phyloP scores from a whole-genome alignment of 345 rosid genomes.

The Hevea brasiliensis region DNA sequence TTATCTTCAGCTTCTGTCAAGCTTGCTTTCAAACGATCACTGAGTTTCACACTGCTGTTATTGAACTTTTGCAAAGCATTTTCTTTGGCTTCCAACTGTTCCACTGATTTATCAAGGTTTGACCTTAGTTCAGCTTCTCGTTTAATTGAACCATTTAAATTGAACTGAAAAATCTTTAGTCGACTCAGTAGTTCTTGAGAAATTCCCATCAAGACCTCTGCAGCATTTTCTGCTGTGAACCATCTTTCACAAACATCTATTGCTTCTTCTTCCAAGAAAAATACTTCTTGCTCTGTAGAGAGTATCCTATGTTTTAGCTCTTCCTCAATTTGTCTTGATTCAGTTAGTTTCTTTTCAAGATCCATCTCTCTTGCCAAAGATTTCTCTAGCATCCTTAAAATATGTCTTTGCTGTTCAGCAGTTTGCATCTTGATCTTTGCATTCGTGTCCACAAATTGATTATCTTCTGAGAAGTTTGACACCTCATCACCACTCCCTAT shows the following conservation, averaged over 20 bases:
- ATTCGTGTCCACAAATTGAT: constrained; percentile 38
- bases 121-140: constrained; percentile 55
- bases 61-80: constrained; percentile 50
- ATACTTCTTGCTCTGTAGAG: constrained; percentile 55
- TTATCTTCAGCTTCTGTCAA: constrained; percentile 60
- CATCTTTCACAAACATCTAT: constrained; percentile 51
- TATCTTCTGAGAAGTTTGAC: constrained; percentile 35
- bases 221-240: constrained; percentile 71
- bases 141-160: constrained; percentile 55
- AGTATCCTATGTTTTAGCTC: constrained; percentile 50
- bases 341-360: constrained; percentile 73
- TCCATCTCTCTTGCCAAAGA: constrained; percentile 95
- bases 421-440: constrained; percentile 70
- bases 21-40: constrained; percentile 50
- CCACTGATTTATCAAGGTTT: constrained; percentile 43
- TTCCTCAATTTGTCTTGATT: constrained; percentile 60
- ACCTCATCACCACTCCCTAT: constrained; percentile 49
- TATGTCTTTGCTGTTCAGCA: constrained; percentile 71
- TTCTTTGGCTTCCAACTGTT: constrained; percentile 57
- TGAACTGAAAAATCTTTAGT: constrained; percentile 66
- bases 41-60: constrained; percentile 44
- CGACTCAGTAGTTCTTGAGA: constrained; percentile 68
- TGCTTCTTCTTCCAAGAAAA: constrained; percentile 64
- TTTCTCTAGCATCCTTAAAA: constrained; percentile 89
- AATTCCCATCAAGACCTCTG: constrained; percentile 63